Conservation (phyloP, 352 stramenopile genomes). For the Peronospora farinosa region DNA sequence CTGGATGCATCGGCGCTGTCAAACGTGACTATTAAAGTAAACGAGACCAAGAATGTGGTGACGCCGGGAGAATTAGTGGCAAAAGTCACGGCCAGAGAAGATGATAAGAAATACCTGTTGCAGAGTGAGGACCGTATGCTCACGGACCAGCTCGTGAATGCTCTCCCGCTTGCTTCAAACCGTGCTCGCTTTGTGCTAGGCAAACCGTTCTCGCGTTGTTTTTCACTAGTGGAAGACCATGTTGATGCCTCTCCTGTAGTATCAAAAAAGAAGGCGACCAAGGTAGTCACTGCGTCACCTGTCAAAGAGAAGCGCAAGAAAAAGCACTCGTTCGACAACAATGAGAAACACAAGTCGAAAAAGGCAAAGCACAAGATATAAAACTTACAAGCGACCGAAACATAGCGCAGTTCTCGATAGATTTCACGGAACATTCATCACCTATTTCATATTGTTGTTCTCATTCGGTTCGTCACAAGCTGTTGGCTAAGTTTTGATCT, state of each 20-base stretch:
- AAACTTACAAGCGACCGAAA: slow-evolving; percentile 13
- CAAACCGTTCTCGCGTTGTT: slow-evolving; percentile 69
- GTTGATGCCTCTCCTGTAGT: slow-evolving; percentile 10
- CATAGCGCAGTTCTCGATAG: slow-evolving; percentile 33
- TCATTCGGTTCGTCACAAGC: slow-evolving; percentile 5
- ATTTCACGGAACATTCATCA: slow-evolving; percentile 26
- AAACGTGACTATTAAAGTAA: slow-evolving; percentile 66
- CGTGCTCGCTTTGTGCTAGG: slow-evolving; percentile 56
- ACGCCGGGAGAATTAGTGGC: slow-evolving; percentile 35
- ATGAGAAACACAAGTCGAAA: slow-evolving; percentile 45
- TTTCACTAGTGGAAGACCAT: slow-evolving; percentile 61
- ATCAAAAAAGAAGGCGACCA: slow-evolving; percentile 11
- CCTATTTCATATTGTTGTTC: slow-evolving; percentile 29
- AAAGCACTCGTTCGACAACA: slow-evolving; percentile 23
- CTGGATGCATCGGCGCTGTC: slow-evolving; percentile 60
- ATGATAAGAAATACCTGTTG: slow-evolving; percentile 48
- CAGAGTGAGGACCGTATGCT: slow-evolving; percentile 56
- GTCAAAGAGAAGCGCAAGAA: slow-evolving; percentile 33
- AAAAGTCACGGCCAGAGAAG: slow-evolving; percentile 32
- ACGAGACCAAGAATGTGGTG: slow-evolving; percentile 18
- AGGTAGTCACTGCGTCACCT: slow-evolving; percentile 6
- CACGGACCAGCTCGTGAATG: slow-evolving; percentile 72
- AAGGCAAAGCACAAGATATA: slow-evolving; percentile 53
- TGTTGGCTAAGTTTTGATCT: slow-evolving; percentile 6
- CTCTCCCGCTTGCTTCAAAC: slow-evolving; percentile 50